Evolutionary conservation across 306 rosid species (phyloP), one percentile per base, ranked within the genome.

Genomic region (Aeschynomene evenia): DNA sequence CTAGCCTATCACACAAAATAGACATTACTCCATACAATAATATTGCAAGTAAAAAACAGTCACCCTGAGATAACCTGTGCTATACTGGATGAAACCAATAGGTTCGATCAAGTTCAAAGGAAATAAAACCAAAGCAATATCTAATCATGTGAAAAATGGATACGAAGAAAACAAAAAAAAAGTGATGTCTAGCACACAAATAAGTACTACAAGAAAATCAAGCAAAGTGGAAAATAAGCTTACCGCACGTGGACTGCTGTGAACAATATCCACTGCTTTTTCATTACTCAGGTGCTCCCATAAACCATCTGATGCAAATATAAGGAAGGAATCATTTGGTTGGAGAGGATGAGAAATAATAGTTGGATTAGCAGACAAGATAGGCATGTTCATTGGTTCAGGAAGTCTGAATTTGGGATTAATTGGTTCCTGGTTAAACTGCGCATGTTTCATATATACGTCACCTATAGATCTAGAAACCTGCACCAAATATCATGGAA

Each of bases 221-320:
- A 69, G 34, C 43, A 57, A 28, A 28, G 61, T 53, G 43, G 60
- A 68, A 67, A 53, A 71, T 22, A 68, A 75, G 60, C 84, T 75
- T 82, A 91, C 98, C 0, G 79, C 83, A 1, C 75, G 94, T 15
- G 98, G 98, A 85, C 79, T 82, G 60, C 79, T 84, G 37, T 85
- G 88, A 70, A 91, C 98, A 77, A 91, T 91, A 46, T 91, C 98
- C 61, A 89, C 98, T 56, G 98, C 98, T 74, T 81, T 76, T 54
- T 91, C 96, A 79, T 89, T 91, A 80, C 82, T 91, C 78, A 91
- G 81, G 83, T 89, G 96, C 85, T 91, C 98, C 98, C 98, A 91
- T 73, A 91, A 82, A 76, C 98, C 98, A 87, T 91, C 98, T 58
- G 98, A 91, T 67, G 98, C 98, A 87, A 89, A 91, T 81, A 91